phyloP scores from a whole-genome alignment of 495 filamentous ascomycete species.

The Cercophora samala region DNA sequence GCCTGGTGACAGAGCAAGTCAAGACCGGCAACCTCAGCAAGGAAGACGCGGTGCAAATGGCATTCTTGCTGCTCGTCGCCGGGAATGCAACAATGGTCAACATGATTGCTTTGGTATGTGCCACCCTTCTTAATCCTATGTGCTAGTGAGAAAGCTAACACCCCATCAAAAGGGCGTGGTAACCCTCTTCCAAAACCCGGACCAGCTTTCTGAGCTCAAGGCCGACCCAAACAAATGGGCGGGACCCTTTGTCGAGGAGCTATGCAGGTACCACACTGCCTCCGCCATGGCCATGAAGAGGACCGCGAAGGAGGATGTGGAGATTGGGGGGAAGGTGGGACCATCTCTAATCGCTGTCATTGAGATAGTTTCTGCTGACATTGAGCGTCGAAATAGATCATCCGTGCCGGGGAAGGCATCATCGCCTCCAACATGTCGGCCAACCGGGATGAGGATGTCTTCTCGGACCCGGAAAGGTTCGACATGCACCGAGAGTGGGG shows the following conservation, averaged over 20 bases:
- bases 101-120: constrained; percentile 43
- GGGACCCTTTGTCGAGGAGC: constrained; percentile 41
- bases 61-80: constrained; percentile 46
- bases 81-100: constrained; percentile 51
- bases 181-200: constrained; percentile 39
- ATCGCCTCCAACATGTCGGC: constrained; percentile 48
- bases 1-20: constrained; percentile 40
- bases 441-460: constrained; percentile 47
- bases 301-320: constrained; percentile 44
- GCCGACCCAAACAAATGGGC: constrained; percentile 31
- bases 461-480: constrained; percentile 39
- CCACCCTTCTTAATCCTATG: neutral
- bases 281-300: constrained; percentile 44
- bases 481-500: constrained; percentile 42
- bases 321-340: constrained; percentile 38
- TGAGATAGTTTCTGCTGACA: no score
- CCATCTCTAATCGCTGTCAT: no score
- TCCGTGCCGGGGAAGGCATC: constrained; percentile 44
- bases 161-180: constrained; percentile 36
- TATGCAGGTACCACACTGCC: constrained; percentile 45
- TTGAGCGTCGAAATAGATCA: constrained; percentile 23
- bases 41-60: constrained; percentile 41
- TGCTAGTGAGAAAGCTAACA: constrained; percentile 1
- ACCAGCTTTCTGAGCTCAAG: constrained; percentile 38
- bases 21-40: constrained; percentile 38